Conservation (phyloP, 1,284 basidiomycete genomes). For the Porogramme epimiltina region DNA sequence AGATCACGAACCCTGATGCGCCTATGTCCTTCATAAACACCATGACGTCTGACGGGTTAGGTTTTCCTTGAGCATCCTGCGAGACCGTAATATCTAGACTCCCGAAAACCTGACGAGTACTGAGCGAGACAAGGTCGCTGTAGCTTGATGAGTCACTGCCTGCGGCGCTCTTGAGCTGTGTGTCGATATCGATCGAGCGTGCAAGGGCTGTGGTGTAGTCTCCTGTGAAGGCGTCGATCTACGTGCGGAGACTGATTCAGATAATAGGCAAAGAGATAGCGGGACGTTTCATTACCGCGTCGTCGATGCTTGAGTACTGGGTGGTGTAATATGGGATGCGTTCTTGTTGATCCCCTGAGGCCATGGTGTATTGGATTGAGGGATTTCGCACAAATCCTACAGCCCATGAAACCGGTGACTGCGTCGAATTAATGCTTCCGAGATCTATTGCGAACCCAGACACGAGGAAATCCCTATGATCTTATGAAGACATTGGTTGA, state of each 20-base stretch:
- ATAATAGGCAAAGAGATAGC: slow-evolving; percentile 4
- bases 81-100: slow-evolving; percentile 40
- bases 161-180: slow-evolving; percentile 24
- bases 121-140: slow-evolving; percentile 41
- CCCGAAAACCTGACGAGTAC: slow-evolving; percentile 43
- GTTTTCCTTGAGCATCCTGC: slow-evolving; percentile 33
- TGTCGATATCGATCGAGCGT: slow-evolving; percentile 28
- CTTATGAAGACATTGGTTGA: slow-evolving; percentile 18
- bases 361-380: slow-evolving; percentile 19
- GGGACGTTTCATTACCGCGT: slow-evolving; percentile 14
- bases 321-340: slow-evolving; percentile 29
- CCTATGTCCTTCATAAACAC: slow-evolving; percentile 46
- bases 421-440: slow-evolving; percentile 24
- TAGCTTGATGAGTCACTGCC: slow-evolving; percentile 34
- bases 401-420: slow-evolving; percentile 25
- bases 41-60: slow-evolving; percentile 41
- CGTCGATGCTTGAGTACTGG: slow-evolving; percentile 15
- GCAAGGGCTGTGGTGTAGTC: slow-evolving; percentile 24
- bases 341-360: slow-evolving; percentile 21
- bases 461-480: slow-evolving; percentile 7
- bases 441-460: slow-evolving; percentile 25
- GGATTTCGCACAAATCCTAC: slow-evolving; percentile 28
- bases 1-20: neutral
- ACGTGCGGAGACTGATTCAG: neutral
- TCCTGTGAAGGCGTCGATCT: slow-evolving; percentile 31